These are phyloP conservation scores for Austropuccinia psidii DNA, from an alignment of 1,284 basidiomycete species.

Conservation along the genomic window DNA sequence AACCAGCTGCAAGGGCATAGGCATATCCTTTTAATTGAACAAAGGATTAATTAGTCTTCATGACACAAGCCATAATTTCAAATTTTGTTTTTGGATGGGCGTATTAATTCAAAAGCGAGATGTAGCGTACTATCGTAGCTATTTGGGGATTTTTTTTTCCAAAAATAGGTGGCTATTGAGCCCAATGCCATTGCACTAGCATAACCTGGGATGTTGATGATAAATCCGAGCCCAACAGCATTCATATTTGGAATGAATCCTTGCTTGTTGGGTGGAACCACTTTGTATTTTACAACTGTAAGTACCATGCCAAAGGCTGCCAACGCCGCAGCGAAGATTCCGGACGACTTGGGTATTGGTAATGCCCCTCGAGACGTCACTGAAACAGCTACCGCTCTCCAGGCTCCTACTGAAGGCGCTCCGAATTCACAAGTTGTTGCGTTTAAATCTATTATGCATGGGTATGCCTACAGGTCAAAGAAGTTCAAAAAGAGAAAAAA, in stretches of 20 bases:
- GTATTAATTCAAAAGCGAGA: not conserved
- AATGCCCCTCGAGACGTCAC: conserved; percentile 43
- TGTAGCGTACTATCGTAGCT: conserved; percentile 48
- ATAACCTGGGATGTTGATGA: conserved; percentile 54
- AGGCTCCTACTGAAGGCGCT: conserved; percentile 58
- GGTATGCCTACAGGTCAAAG: conserved; percentile 53
- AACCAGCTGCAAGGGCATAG: conserved; percentile 58
- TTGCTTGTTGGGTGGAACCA: conserved; percentile 56
- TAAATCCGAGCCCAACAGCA: conserved; percentile 57
- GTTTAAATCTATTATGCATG: conserved; percentile 56
- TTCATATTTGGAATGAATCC: conserved; percentile 61
- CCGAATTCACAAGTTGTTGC: conserved; percentile 54
- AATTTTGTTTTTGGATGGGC: not conserved
- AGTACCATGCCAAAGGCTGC: conserved; percentile 52
- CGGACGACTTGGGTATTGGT: conserved; percentile 57
- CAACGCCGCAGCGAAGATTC: conserved; percentile 60
- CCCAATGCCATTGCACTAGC: conserved; percentile 54
- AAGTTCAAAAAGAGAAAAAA: conserved; percentile 41
- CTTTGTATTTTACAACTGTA: conserved; percentile 54
- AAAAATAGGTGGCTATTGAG: conserved; percentile 48
- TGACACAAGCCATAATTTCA: not conserved
- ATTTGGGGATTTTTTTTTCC: conserved; percentile 53
- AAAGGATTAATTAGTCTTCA: not conserved
- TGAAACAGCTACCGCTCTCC: conserved; percentile 60
- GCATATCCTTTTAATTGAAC: conserved; percentile 52